These are phyloP conservation scores for Silene conica DNA, from an alignment of 148 eudicot species.

Conservation along the genomic window DNA sequence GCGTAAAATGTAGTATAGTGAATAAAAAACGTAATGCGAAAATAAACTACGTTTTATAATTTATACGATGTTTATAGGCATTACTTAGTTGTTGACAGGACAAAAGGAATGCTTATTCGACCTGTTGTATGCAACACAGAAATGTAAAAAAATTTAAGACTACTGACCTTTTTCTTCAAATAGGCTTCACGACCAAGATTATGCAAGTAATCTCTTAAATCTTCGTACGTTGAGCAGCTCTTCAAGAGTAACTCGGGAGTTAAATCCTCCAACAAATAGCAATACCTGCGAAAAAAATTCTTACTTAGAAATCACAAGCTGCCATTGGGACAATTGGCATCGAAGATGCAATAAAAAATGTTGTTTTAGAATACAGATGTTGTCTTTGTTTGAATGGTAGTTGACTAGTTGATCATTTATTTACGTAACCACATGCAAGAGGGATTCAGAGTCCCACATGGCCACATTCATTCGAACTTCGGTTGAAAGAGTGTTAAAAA, in stretches of 20 bases:
- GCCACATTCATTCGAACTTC: no score
- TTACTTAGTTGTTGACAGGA: neutral
- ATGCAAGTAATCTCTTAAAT: constrained; percentile 64
- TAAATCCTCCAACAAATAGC: constrained; percentile 85
- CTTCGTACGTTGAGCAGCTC: constrained; percentile 65
- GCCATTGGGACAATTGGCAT: neutral
- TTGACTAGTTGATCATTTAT: no score
- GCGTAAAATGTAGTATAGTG: no score
- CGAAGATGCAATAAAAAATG: neutral
- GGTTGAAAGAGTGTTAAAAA: no score
- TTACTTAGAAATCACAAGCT: neutral
- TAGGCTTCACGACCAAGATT: constrained; percentile 92
- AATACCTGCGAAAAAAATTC: constrained; percentile 50
- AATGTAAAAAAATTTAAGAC: constrained; percentile 16
- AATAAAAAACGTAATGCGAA: no score
- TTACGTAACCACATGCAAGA: no score
- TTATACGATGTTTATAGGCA: no score
- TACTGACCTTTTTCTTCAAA: constrained; percentile 64
- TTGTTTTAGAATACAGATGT: no score
- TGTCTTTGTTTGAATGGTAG: no score
- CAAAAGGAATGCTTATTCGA: neutral
- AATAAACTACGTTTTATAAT: no score
- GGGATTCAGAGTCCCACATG: no score
- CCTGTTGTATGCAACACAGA: neutral
- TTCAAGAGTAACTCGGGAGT: constrained; percentile 61